Percentiles rank a stretch among this genome's conserved stretches.
Conservation (phyloP, 805 yeast species). For the Candida multigemmis region DNA sequence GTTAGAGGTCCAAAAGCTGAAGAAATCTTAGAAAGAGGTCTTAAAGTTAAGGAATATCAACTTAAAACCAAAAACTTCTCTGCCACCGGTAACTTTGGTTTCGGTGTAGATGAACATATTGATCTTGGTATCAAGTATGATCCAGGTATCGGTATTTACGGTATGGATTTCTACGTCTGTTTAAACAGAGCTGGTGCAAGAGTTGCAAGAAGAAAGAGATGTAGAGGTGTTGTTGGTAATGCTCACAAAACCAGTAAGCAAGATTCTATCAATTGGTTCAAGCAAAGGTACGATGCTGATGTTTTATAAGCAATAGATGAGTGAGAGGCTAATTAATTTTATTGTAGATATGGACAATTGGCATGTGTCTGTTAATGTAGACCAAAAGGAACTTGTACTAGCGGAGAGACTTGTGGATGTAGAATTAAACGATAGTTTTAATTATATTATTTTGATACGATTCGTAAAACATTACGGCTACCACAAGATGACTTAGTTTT, state of each 20-base stretch:
- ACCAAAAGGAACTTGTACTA: too few species aligned
- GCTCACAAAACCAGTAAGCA: conserved; percentile 85
- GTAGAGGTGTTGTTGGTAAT: conserved; percentile 82
- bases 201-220: conserved; percentile 98
- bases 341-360: too few species aligned
- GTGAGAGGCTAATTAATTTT: too few species aligned
- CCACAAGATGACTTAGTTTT: too few species aligned
- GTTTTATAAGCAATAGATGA: too few species aligned
- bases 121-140: conserved; percentile 99
- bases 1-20: conserved; percentile 94
- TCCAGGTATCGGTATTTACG: conserved; percentile 99
- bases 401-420: too few species aligned
- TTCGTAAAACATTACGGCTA: too few species aligned
- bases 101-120: conserved; percentile 99
- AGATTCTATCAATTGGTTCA: conserved; percentile 97
- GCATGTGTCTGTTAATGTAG: too few species aligned
- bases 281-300: conserved; percentile 99
- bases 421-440: too few species aligned
- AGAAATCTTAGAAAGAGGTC: conserved; percentile 99
- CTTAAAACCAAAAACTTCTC: conserved; percentile 91
- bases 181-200: conserved; percentile 99
- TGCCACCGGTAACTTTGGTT: conserved; percentile 99
- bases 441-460: too few species aligned
- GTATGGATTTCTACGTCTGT: conserved; percentile 99
- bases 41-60: conserved; percentile 99